Evolutionary conservation across 495 filamentous ascomycete genomes (phyloP).

Genomic region (Penicillium longicatenatum): DNA sequence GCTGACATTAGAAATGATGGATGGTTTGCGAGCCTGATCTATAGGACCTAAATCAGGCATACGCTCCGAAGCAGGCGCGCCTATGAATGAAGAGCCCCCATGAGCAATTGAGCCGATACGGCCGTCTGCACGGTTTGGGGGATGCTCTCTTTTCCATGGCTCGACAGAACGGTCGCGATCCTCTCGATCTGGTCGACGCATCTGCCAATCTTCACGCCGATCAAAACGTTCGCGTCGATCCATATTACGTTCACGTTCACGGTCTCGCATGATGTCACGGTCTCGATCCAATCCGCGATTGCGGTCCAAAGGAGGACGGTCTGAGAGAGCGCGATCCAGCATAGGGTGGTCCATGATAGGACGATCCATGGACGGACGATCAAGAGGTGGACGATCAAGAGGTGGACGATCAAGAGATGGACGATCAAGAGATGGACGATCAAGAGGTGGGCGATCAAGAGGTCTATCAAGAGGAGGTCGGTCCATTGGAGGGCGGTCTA

Average conservation of each 20-base stretch:
- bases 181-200: slow-evolving; percentile 45
- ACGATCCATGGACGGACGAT: not conserved
- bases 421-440: slow-evolving; percentile 2
- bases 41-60: slow-evolving; percentile 26
- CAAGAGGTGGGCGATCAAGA: slow-evolving; percentile 16
- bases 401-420: not conserved
- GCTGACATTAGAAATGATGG: slow-evolving; percentile 30
- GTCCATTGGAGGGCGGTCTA: not conserved
- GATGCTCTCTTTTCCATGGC: slow-evolving; percentile 52
- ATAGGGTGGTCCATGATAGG: not conserved
- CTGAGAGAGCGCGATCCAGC: not conserved
- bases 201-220: slow-evolving; percentile 48
- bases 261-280: slow-evolving; percentile 39
- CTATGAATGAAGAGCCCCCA: slow-evolving; percentile 9
- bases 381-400: not conserved
- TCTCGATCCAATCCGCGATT: slow-evolving; percentile 37
- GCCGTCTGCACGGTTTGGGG: slow-evolving; percentile 44
- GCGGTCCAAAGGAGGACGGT: slow-evolving; percentile 2
- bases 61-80: slow-evolving; percentile 14
- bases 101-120: slow-evolving; percentile 36
- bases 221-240: slow-evolving; percentile 49
- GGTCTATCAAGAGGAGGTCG: not conserved
- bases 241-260: slow-evolving; percentile 33
- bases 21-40: slow-evolving; percentile 41
- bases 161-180: slow-evolving; percentile 64